Evolutionary conservation across 78 protist genomes (phyloP).

Genomic region (Dictyostelium capitatum): DNA sequence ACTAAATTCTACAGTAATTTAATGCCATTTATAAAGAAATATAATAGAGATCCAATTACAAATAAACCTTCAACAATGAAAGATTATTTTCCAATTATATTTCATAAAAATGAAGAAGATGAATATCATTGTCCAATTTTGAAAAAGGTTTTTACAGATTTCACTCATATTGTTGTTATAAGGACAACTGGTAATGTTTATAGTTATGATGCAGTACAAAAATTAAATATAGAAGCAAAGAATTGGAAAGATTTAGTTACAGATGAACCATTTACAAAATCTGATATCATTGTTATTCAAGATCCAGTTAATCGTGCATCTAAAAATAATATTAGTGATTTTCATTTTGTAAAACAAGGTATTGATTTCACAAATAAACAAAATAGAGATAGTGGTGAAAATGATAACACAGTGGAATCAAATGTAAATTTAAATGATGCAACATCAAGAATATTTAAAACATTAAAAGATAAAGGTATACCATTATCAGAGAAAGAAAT

Average conservation of each 20-base stretch:
- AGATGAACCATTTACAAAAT: constrained; percentile 88
- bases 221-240: constrained; percentile 87
- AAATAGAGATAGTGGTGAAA: not conserved
- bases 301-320: constrained; percentile 22
- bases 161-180: constrained; percentile 90
- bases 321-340: constrained; percentile 7
- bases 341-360: constrained; percentile 57
- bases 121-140: constrained; percentile 93
- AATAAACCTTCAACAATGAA: constrained; percentile 86
- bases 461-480: constrained; percentile 51
- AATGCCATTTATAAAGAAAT: constrained; percentile 90
- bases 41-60: constrained; percentile 90
- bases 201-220: constrained; percentile 88
- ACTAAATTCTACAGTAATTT: too few species aligned
- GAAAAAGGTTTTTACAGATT: constrained; percentile 91
- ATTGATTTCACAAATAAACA: not conserved
- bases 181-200: constrained; percentile 93
- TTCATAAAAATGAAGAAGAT: constrained; percentile 85
- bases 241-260: constrained; percentile 88
- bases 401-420: not conserved
- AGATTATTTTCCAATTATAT: constrained; percentile 82
- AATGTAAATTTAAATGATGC: constrained; percentile 56
- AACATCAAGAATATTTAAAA: constrained; percentile 50
- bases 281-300: constrained; percentile 87
- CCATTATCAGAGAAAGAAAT: not conserved